Evolutionary conservation across 73 alveolate species (phyloP).

Genomic region (Halteria grandinella): DNA sequence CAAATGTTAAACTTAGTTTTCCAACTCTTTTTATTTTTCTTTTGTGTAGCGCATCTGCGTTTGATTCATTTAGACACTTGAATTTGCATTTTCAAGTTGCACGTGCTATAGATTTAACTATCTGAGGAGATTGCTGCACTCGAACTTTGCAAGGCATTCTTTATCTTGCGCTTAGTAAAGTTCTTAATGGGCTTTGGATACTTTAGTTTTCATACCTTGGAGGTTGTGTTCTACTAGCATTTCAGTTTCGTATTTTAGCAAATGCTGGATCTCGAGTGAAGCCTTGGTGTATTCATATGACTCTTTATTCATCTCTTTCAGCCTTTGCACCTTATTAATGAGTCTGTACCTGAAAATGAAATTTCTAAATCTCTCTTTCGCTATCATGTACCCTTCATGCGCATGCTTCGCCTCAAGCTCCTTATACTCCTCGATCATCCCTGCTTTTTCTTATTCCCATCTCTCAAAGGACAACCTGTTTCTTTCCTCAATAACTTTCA

Average conservation of each 20-base stretch:
- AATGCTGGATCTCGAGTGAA: conserved; percentile 5
- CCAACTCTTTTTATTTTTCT: background rate
- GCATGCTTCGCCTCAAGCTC: conserved; percentile 3
- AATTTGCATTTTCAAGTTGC: background rate
- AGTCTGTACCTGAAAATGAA: conserved; percentile 22
- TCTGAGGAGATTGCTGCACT: background rate
- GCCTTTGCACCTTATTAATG: conserved; percentile 1
- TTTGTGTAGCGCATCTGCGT: background rate
- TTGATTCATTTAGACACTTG: background rate
- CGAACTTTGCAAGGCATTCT: background rate
- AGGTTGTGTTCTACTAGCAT: background rate
- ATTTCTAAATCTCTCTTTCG: conserved; percentile 6
- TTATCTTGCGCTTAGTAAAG: background rate
- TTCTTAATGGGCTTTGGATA: background rate
- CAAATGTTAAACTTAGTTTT: background rate
- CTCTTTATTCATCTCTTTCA: conserved; percentile 25
- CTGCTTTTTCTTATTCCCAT: conserved; percentile 45
- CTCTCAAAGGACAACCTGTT: background rate
- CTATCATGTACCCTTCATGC: background rate
- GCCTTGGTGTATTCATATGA: conserved; percentile 31
- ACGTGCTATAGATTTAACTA: background rate
- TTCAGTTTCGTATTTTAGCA: conserved; percentile 7
- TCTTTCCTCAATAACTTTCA: background rate
- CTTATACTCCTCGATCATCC: conserved; percentile 10
- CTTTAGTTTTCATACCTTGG: too few relatives aligned